These are phyloP conservation scores for Candida corydali DNA, from an alignment of 805 yeast genomes.

Conservation along the genomic window DNA sequence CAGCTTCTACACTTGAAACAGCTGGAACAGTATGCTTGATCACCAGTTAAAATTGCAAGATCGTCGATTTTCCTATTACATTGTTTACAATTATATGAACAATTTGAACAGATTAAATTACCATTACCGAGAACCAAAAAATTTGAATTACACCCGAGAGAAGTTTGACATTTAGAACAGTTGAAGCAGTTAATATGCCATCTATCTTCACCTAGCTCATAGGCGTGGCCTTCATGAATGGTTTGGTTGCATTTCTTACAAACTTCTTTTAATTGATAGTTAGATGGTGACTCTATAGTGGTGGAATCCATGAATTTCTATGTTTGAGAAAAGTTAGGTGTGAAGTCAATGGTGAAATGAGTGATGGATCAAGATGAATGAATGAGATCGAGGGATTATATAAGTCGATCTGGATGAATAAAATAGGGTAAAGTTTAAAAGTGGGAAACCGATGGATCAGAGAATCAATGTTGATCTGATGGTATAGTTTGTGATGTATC, in stretches of 20 bases:
- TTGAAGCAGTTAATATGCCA: conserved; percentile 95
- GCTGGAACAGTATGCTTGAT: conserved; percentile 86
- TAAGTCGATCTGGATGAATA: too few relatives aligned
- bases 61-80: conserved; percentile 88
- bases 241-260: conserved; percentile 41
- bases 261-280: conserved; percentile 13
- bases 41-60: conserved; percentile 90
- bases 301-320: not conserved
- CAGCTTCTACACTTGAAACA: conserved; percentile 92
- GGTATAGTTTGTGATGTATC: too few relatives aligned
- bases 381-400: too few relatives aligned
- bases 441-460: too few relatives aligned
- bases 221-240: conserved; percentile 88
- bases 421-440: too few relatives aligned
- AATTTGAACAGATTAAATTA: conserved; percentile 79
- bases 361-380: too few relatives aligned
- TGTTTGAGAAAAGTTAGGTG: too few relatives aligned
- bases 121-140: conserved; percentile 93
- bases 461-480: too few relatives aligned
- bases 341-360: too few relatives aligned
- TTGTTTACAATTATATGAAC: conserved; percentile 85
- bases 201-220: conserved; percentile 87
- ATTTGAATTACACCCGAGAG: conserved; percentile 82
- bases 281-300: not conserved
- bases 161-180: conserved; percentile 78